Evolutionary conservation across 2,329 filamentous ascomycete genomes (phyloP), one percentile per base, ranked within the genome.

Genomic region (Cladosporium austrohemisphaericum): DNA sequence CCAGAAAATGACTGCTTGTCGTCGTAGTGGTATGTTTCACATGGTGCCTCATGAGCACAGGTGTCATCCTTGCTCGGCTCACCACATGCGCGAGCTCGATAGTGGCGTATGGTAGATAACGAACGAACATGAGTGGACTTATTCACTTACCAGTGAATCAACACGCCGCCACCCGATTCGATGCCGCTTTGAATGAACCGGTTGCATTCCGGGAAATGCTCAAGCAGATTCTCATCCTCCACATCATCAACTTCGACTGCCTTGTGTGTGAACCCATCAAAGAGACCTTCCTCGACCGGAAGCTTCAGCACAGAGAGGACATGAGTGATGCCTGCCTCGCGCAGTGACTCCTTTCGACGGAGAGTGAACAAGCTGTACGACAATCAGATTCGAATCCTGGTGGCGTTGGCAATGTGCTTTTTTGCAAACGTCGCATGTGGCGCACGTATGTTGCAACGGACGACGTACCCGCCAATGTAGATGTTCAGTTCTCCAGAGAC

Each of bases 231-330:
- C 59, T 91, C 85, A 62, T 96, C 89, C 16, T 92, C 88, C 44
- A 91, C 81, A 72, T 98, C 93, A 67, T 97, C 88, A 35, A 96
- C 82, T 57, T 94, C 85, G 56, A 97, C 85, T 53, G 83, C 77
- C 58, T 88, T 76, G 66, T 94, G 89, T 55, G 83, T 72, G 65
- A 83, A 89, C 19, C 48, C 48, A 22, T 79, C 75, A 62, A 81
- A 83, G 32, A 77, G 74, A 52, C 72, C 71, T 57, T 76, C 69
- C 58, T 79, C 73, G 41, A 79, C 68, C 35, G 79, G 76, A 58
- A 85, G 77, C 38, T 80, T 79, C 52, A 92, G 69, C 32, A 93
- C 86, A 4, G 91, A 95, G n/a, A 97, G 76, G 23, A 97, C 80
- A 69, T 96, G 91, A 2, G 90, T 95, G 66, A 98, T 89, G 57